These are phyloP conservation scores for Coemansia sp. DNA, from an alignment of 192 early-diverging fungal species.

Conservation along the genomic window DNA sequence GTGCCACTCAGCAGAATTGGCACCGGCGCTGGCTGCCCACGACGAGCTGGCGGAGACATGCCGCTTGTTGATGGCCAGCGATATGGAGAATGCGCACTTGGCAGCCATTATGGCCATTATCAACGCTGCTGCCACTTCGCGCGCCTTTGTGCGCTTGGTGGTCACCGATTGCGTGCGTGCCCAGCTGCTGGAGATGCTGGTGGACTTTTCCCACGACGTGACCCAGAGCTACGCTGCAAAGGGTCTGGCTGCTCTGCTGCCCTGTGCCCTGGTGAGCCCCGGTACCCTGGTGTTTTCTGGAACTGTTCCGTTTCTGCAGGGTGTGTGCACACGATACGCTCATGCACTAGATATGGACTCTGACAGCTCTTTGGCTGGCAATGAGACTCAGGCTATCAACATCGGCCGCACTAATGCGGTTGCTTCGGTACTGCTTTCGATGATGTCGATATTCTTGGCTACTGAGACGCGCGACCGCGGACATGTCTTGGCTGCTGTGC, in stretches of 20 bases:
- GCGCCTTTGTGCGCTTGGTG: conserved; percentile 17
- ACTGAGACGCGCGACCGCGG: conserved; percentile 6
- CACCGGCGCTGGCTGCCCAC: conserved; percentile 14
- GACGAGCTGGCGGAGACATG: conserved; percentile 22
- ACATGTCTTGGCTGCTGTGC: conserved; percentile 9
- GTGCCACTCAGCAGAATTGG: conserved; percentile 28
- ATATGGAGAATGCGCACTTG: conserved; percentile 25
- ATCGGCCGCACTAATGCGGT: neutral
- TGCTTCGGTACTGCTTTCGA: conserved; percentile 17
- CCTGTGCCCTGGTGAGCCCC: neutral
- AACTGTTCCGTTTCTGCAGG: conserved; percentile 12
- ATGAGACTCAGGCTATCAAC: neutral
- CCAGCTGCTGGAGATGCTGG: conserved; percentile 11
- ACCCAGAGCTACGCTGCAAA: conserved; percentile 30
- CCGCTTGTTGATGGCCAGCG: conserved; percentile 14
- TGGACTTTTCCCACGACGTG: conserved; percentile 17
- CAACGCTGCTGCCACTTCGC: conserved; percentile 35
- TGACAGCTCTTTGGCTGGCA: neutral
- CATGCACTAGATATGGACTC: neutral
- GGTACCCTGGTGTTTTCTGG: conserved; percentile 4
- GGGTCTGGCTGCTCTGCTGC: conserved; percentile 31
- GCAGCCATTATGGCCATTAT: conserved; percentile 29
- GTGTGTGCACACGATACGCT: neutral
- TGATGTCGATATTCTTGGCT: conserved; percentile 22
- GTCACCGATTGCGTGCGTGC: neutral